phyloP scores from a whole-genome alignment of 176 grass and related monocot genomes.

The Panicum miliaceum region DNA sequence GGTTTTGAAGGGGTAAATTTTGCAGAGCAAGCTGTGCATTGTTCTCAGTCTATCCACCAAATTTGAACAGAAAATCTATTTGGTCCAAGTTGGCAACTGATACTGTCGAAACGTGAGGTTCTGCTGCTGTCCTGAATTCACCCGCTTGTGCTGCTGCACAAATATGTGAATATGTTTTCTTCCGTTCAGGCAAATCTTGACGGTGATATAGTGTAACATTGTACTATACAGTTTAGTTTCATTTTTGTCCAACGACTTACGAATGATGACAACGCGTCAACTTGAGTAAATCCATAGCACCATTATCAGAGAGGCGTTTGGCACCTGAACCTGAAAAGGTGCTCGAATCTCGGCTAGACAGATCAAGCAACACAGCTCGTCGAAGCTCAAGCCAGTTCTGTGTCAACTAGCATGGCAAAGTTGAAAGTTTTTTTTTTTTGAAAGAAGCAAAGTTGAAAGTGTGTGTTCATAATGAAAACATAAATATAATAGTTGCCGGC shows the following conservation, averaged over 20 bases:
- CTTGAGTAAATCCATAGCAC: too few relatives aligned
- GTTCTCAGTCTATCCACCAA: background rate
- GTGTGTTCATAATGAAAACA: too few relatives aligned
- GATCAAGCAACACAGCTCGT: background rate
- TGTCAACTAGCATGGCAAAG: background rate
- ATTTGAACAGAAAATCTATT: background rate
- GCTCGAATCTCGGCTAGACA: background rate
- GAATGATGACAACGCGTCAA: too few relatives aligned
- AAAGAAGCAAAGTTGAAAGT: background rate
- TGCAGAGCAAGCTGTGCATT: background rate
- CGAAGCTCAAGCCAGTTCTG: background rate
- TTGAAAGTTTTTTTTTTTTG: background rate
- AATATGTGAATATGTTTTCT: background rate
- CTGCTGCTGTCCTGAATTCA: background rate
- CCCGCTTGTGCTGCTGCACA: background rate
- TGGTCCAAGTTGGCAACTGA: background rate
- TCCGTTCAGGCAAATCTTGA: background rate
- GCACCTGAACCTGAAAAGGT: background rate
- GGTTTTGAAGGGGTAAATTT: background rate
- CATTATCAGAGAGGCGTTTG: background rate
- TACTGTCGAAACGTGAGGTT: background rate
- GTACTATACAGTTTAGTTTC: background rate
- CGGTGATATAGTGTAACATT: background rate
- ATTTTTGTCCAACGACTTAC: background rate
- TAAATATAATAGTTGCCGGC: background rate